These are phyloP conservation scores for Agaricus sinodeliciosus DNA, from an alignment of 768 basidiomycete genomes.

Conservation along the genomic window DNA sequence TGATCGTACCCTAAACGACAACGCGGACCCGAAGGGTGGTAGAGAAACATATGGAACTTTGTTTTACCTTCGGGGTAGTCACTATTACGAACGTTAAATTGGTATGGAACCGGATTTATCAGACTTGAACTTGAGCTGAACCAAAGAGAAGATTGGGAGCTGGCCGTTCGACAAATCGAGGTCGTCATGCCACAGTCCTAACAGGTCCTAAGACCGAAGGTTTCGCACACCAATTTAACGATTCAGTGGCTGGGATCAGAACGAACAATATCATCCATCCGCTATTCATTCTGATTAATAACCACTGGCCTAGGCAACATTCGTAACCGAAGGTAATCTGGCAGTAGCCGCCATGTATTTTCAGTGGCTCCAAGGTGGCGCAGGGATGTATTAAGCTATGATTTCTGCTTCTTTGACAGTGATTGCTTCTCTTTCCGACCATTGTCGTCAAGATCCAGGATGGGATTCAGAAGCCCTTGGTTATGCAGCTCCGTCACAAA, in stretches of 20 bases:
- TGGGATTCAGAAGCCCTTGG: constrained; percentile 39
- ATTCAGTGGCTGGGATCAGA: too few species aligned
- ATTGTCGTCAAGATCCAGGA: constrained; percentile 32
- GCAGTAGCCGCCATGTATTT: too few species aligned
- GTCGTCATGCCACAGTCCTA: too few species aligned
- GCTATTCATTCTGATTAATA: too few species aligned
- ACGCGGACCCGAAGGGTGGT: constrained; percentile 28
- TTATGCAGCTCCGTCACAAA: constrained; percentile 36
- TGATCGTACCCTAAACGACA: constrained; percentile 15
- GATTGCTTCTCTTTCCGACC: constrained; percentile 19
- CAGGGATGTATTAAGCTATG: not conserved
- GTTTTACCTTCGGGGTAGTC: constrained; percentile 40
- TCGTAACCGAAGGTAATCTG: not conserved
- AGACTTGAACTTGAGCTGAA: too few species aligned
- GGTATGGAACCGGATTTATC: not conserved
- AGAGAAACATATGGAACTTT: constrained; percentile 42
- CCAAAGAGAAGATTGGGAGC: too few species aligned
- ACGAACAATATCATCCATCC: too few species aligned
- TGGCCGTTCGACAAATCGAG: too few species aligned
- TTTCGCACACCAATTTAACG: too few species aligned
- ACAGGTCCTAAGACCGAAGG: too few species aligned
- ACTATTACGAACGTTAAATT: constrained; percentile 25
- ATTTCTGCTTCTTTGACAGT: not conserved
- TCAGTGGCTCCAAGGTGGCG: not conserved
- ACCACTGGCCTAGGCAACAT: not conserved